A percentile compares a stretch with the other conserved stretches of the same genome.
Conservation (phyloP, 768 basidiomycete genomes). For the Boletus reticuloceps region DNA sequence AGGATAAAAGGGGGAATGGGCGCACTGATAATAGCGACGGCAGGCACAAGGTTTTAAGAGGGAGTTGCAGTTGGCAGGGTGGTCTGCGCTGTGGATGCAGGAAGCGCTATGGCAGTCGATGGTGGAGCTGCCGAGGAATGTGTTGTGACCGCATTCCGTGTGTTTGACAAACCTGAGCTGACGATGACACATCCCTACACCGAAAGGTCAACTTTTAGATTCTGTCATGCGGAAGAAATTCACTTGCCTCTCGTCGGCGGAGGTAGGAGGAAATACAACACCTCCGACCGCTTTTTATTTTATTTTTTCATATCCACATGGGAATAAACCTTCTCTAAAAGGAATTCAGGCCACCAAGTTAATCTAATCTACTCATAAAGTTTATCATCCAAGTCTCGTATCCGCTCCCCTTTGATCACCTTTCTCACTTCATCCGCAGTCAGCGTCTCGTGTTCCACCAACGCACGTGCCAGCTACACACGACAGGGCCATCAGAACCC, state of each 20-base stretch:
- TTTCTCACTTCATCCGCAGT: conserved; percentile 80
- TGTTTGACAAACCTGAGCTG: conserved; percentile 51
- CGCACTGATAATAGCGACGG: conserved; percentile 55
- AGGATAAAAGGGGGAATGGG: neutral
- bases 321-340: neutral
- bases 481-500: neutral
- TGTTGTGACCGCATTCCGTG: conserved; percentile 54
- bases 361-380: conserved; percentile 23
- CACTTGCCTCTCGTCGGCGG: conserved; percentile 45
- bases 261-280: conserved; percentile 42
- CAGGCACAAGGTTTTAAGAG: conserved; percentile 41
- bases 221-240: conserved; percentile 1
- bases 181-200: conserved; percentile 59
- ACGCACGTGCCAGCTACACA: conserved; percentile 76
- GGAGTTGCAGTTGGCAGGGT: conserved; percentile 46
- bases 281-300: conserved; percentile 1
- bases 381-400: conserved; percentile 67
- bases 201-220: neutral
- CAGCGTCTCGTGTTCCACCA: conserved; percentile 95
- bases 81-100: conserved; percentile 49
- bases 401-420: conserved; percentile 81
- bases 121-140: conserved; percentile 40
- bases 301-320: neutral
- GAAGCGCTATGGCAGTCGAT: conserved; percentile 49
- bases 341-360: too few species aligned